Base-by-base conservation (phyloP, 345 rosid species). In the Rubroshorea leprosula region DNA sequence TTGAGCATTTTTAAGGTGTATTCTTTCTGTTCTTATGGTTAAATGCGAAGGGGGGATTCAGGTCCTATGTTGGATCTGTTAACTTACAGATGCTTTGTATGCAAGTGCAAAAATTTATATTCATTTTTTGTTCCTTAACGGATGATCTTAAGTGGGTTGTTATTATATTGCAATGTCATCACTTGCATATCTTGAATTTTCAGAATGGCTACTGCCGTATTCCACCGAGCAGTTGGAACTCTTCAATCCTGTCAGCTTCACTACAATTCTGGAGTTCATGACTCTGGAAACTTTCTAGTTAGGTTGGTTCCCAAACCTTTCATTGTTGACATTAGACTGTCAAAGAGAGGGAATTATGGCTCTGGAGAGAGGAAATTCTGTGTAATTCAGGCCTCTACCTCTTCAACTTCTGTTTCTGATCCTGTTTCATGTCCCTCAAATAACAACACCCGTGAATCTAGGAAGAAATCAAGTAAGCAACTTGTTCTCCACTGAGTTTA, bases 121-220 rank as follows among this genome's bases (percentile, higher is more conserved):
- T 35, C 7, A 35, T 2, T 35, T 35, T 35, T 27, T 27, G 35
- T 29, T 29, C 9, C 5, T 3, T 29, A 8, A 6, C 11, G 1
- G 12, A 2, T 1, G 9, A 35, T 35, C 41, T 35, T 13, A 6
- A 6, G 5, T 35, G 3, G 11, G 41, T 35, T 35, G n/a, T 35
- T 10, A 35, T 35, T 35, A 35, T 35, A 35, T 67, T 15, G 10
- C 21, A 20, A 46, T 20, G 23, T 60, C 49, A 4, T 11, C 9
- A 4, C 21, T 44, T 29, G 54, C 19, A 24, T 45, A 13, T 47
- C 43, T 27, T 46, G 54, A 58, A 26, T 49, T 25, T 48, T 53
- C 87, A 85, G 96, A 67, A 89, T 89, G 94, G 83, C 85, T 39
- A 68, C 72, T 57, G 69, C 85, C 70, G 72, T 64, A 46, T 79